Evolutionary conservation across 306 rosid genomes (phyloP).

Genomic region (Phaseolus lunatus): DNA sequence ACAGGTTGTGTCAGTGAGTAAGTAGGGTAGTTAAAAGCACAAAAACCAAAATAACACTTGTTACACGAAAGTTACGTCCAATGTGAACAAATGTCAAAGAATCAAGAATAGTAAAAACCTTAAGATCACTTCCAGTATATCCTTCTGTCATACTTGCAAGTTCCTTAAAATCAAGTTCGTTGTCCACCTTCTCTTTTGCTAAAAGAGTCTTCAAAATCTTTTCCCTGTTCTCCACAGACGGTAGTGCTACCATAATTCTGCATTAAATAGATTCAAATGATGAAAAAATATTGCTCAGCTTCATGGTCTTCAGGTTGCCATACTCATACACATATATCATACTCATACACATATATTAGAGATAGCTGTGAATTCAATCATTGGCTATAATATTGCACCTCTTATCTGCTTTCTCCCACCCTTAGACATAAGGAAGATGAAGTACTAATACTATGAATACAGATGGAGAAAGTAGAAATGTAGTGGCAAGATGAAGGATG

Average conservation of each 20-base stretch:
- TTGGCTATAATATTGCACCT: too few relatives aligned
- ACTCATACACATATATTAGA: too few relatives aligned
- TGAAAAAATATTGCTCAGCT: neutral
- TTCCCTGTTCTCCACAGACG: constrained; percentile 86
- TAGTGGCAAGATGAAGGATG: neutral
- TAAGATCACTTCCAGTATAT: constrained; percentile 92
- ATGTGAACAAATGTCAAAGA: neutral
- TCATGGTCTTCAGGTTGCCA: neutral
- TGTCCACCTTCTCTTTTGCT: constrained; percentile 74
- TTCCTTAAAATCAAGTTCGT: constrained; percentile 70
- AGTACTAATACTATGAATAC: neutral
- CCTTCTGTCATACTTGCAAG: constrained; percentile 90
- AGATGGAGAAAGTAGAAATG: constrained; percentile 12
- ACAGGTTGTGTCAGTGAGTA: constrained; percentile 34
- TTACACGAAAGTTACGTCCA: neutral
- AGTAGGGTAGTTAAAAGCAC: constrained; percentile 1
- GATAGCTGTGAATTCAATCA: too few relatives aligned
- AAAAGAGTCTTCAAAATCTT: constrained; percentile 78
- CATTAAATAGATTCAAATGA: constrained; percentile 38
- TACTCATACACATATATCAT: constrained; percentile 10
- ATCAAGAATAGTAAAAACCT: constrained; percentile 54
- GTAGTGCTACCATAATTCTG: constrained; percentile 95
- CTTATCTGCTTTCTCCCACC: too few relatives aligned
- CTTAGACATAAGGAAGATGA: neutral
- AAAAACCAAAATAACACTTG: constrained; percentile 25